These are phyloP conservation scores for Chalciporus chontae DNA, from an alignment of 768 basidiomycete species.

Conservation along the genomic window DNA sequence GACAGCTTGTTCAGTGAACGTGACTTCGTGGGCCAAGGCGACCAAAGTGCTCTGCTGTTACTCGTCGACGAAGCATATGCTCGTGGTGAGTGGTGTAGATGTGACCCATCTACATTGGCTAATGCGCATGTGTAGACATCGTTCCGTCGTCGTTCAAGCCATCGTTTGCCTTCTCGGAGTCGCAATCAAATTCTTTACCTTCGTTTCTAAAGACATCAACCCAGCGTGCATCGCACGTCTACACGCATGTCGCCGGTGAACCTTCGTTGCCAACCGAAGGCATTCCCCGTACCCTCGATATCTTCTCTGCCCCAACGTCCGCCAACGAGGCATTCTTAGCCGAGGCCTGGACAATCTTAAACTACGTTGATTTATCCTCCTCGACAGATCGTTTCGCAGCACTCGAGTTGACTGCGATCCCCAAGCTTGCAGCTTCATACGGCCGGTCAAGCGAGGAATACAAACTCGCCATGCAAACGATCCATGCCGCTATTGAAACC, in stretches of 20 bases:
- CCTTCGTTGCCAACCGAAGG: conserved; percentile 30
- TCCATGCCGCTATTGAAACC: conserved; percentile 47
- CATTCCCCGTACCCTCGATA: conserved; percentile 36
- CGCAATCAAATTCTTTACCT: conserved; percentile 36
- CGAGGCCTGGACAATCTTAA: conserved; percentile 44
- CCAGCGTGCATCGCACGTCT: conserved; percentile 55
- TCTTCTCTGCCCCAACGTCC: conserved; percentile 40
- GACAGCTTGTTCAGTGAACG: conserved; percentile 32
- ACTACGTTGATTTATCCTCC: conserved; percentile 41
- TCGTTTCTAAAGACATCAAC: conserved; percentile 56
- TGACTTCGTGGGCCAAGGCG: conserved; percentile 55
- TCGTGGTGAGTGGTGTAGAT: conserved; percentile 40
- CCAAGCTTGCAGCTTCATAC: conserved; percentile 42
- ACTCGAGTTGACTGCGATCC: conserved; percentile 52
- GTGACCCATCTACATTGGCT: not conserved
- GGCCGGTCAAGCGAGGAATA: conserved; percentile 58
- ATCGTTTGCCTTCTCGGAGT: conserved; percentile 42
- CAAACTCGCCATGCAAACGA: conserved; percentile 37
- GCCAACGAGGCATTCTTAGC: conserved; percentile 38
- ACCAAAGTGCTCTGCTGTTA: conserved; percentile 49
- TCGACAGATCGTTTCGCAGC: conserved; percentile 55
- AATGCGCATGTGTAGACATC: conserved; percentile 40
- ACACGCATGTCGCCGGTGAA: conserved; percentile 49
- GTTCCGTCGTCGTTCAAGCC: conserved; percentile 50
- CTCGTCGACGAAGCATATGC: conserved; percentile 54